Conservation (phyloP, 805 yeast species). For the Teunomyces lycoperdinae region DNA sequence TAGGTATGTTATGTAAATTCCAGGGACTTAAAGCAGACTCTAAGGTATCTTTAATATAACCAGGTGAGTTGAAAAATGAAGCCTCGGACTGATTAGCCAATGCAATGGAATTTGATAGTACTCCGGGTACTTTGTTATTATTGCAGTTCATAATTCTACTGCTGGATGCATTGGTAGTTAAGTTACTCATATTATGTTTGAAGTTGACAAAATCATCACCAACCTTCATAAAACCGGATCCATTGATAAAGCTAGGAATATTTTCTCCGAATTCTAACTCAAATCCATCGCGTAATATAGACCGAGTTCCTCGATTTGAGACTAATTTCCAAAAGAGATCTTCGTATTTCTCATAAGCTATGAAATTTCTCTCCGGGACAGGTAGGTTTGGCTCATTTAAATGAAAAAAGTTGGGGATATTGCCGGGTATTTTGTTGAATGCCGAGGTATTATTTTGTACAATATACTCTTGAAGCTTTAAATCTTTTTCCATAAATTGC, state of each 20-base stretch:
- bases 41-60: conserved; percentile 16
- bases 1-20: conserved; percentile 57
- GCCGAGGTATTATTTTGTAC: conserved; percentile 12
- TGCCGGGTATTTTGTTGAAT: conserved; percentile 7
- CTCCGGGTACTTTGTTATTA: neutral
- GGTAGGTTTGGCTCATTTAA: conserved; percentile 11
- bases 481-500: conserved; percentile 58
- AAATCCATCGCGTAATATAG: conserved; percentile 18
- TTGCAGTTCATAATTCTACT: conserved; percentile 7
- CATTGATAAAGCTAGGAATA: conserved; percentile 26
- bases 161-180: conserved; percentile 14
- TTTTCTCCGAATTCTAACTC: conserved; percentile 26
- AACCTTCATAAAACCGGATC: conserved; percentile 34
- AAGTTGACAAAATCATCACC: conserved; percentile 28
- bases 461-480: conserved; percentile 36
- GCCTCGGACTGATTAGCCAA: conserved; percentile 7
- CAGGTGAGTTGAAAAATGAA: conserved; percentile 18
- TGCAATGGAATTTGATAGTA: neutral
- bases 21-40: conserved; percentile 43
- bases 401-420: conserved; percentile 6
- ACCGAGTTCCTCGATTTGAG: conserved; percentile 14
- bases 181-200: conserved; percentile 20
- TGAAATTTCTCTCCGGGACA: conserved; percentile 11
- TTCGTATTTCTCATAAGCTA: conserved; percentile 30
- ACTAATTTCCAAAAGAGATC: conserved; percentile 42